Base-by-base conservation (phyloP, 345 rosid genomes). In the Syzygium aqueum region DNA sequence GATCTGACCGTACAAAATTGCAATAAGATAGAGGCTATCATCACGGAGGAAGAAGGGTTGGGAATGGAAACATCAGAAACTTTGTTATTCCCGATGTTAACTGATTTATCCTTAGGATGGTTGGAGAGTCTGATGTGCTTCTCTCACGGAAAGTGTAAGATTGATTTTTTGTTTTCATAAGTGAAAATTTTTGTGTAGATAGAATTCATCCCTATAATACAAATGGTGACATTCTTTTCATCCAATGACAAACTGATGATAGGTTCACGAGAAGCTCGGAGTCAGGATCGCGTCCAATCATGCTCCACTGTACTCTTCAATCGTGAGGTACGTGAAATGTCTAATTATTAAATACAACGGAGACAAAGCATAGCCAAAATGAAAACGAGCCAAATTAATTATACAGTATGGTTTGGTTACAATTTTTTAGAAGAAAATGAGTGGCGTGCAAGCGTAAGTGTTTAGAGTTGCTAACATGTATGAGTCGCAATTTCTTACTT, bases 91-190 rank as follows among this genome's bases (percentile, higher is more conserved):
- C 9, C 23, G 0, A 19, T 53, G 23, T 17, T 53, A 53, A 59
- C 65, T 3, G 0, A 59, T 11, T 59, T 59, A 11, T 0, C 0
- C 6, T 59, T 59, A n/a, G 11, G 0, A 1, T 2, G 0, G 0
- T 59, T 59, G 65, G 2, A 59, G 5, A 27, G 16, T 1, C 6
- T 59, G 3, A 59, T 0, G 16, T 23, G 28, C 7, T 59, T 59
- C 15, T 59, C 8, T n/a, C 1, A 2, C 0, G 4, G 8, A 61
- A n/a, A 61, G 17, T n/a, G 73, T 61, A 61, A n/a, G 73, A 61
- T 61, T 61, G 9, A 61, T 63, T 63, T 15, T 3, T n/a, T 63
- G 15, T 61, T 61, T 27, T 59, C 15, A 25, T 59, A 7, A 27
- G 0, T 0, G 0, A 59, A 59, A 16, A 25, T 27, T 3, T 11